Base-by-base conservation (phyloP, 2,329 filamentous ascomycete genomes). In the Tolypocladium endophyticum region DNA sequence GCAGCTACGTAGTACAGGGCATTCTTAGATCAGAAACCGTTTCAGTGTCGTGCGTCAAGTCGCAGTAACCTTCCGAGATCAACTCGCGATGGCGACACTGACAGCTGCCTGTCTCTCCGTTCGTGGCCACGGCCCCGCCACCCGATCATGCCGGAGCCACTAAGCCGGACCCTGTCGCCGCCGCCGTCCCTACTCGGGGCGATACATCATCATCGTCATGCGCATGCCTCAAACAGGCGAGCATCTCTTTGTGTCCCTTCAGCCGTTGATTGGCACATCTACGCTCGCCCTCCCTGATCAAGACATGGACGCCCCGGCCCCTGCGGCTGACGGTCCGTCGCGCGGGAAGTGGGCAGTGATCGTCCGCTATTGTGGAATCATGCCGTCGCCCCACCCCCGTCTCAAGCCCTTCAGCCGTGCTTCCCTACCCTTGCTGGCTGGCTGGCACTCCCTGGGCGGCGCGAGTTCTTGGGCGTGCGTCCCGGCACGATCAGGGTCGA, bases 281-380 rank as follows among this genome's bases (percentile, higher is more conserved):
- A 2, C 14, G 41, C n/a, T n/a, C 20, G 11, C 8, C n/a, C 25
- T 50, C 25, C 45, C 45, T 50, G 25, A 30, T 30, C 14, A 20
- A 50, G 45, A 30, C 45, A 50, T 18, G 23, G 45, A 47, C 23
- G 23, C 45, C 45, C 45, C 28, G 47, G 47, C 50, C 35, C 57
- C 57, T 59, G 45, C 57, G 56, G 55, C 55, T 58, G 59, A 61
- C 58, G 55, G 55, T 52, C 55, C 57, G 47, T 41, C 9, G 38
- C 57, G 53, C 57, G 53, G 54, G 53, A 56, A 56, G 54, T 58
- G 56, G 52, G 57, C 55, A 61, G 7, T 8, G 30, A 41, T 58
- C 43, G 35, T n/a, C 23, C 30, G 38, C 30, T 50, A 33, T 59
- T 59, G 58, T 41, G 36, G 47, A 50, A 53, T 53, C 50, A 53